These are phyloP conservation scores for Phytophthora citrophthora DNA, from an alignment of 352 stramenopile species.

Conservation along the genomic window DNA sequence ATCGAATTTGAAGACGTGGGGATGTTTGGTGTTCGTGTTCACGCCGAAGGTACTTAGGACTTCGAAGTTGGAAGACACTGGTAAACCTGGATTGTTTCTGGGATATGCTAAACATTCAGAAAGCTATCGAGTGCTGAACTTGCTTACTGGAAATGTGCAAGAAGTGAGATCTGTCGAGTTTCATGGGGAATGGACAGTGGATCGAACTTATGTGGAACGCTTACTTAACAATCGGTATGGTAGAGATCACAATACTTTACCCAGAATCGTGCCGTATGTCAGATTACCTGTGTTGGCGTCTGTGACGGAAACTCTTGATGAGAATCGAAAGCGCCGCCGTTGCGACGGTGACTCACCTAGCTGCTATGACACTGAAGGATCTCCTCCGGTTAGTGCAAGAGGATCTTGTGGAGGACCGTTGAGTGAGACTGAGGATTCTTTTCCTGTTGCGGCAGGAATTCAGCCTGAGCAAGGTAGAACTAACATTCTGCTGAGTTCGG, in stretches of 20 bases:
- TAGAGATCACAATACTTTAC: neutral
- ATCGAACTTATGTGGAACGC: neutral
- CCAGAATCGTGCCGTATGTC: neutral
- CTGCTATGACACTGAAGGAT: neutral
- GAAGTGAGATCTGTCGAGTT: neutral
- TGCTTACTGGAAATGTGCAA: neutral
- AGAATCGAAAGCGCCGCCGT: conserved; percentile 10
- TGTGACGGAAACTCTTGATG: no score
- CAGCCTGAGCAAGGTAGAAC: neutral
- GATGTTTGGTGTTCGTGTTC: neutral
- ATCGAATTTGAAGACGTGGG: neutral
- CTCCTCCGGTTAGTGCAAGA: neutral
- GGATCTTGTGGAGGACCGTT: neutral
- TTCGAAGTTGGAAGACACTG: neutral
- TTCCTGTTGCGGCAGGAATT: conserved; percentile 6
- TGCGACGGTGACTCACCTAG: conserved; percentile 3
- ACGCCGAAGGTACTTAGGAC: neutral
- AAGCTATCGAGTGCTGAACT: neutral
- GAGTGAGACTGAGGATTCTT: neutral
- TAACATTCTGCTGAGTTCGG: neutral
- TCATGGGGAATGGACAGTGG: neutral
- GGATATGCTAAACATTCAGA: neutral
- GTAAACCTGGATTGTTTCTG: neutral
- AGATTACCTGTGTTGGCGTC: neutral
- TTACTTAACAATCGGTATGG: neutral